Percentiles rank a stretch among this genome's conserved stretches.
Conservation (phyloP, 176 grass and related monocot species). For the Pontederia crassipes region DNA sequence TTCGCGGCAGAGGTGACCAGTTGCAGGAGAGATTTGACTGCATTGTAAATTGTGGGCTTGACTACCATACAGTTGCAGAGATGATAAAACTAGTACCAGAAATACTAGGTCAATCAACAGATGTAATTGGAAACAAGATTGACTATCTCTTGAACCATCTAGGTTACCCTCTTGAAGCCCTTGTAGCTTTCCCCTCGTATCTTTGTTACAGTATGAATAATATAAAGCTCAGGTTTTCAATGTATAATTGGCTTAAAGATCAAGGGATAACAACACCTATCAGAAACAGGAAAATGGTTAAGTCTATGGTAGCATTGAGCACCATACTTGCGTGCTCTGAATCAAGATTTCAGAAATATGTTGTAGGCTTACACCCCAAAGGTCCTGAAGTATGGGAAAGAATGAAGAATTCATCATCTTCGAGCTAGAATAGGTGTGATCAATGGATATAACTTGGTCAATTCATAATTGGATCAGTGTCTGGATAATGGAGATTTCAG, state of each 20-base stretch:
- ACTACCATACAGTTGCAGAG: constrained; percentile 27
- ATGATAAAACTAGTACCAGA: constrained; percentile 35
- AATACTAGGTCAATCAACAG: constrained; percentile 32
- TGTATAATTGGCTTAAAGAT: constrained; percentile 37
- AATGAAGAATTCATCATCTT: constrained; percentile 29
- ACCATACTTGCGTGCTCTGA: constrained; percentile 41
- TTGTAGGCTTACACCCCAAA: constrained; percentile 43
- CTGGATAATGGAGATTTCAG: too few relatives aligned
- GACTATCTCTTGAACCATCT: constrained; percentile 37
- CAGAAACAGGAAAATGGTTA: constrained; percentile 17
- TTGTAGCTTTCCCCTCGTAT: constrained; percentile 30
- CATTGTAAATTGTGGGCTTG: constrained; percentile 28
- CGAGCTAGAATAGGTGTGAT: too few relatives aligned
- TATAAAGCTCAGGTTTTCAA: constrained; percentile 42
- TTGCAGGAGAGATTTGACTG: too few relatives aligned
- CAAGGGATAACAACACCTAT: constrained; percentile 11
- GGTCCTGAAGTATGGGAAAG: constrained; percentile 35
- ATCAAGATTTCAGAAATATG: constrained; percentile 28
- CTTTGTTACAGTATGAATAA: constrained; percentile 42
- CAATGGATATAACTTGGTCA: too few relatives aligned
- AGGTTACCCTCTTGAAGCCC: constrained; percentile 27
- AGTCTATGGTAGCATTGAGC: constrained; percentile 28
- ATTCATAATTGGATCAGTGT: too few relatives aligned
- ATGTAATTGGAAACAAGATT: constrained; percentile 37
- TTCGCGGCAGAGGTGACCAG: too few relatives aligned